Base-by-base conservation (phyloP, 1,284 basidiomycete species). In the Ustilago trichophora region DNA sequence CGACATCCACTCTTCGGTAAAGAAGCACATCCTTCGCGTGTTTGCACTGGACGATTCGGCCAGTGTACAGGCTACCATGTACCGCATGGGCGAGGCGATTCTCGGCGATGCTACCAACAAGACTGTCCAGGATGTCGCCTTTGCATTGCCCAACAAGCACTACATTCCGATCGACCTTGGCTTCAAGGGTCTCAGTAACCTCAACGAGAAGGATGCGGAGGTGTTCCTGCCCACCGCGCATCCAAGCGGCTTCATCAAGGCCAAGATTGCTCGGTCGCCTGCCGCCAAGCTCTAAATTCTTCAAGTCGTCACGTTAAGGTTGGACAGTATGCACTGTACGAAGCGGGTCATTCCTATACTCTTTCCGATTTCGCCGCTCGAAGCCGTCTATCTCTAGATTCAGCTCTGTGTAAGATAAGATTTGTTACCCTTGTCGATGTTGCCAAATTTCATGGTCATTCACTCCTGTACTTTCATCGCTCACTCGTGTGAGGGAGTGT, bases 31-130 rank as follows among this genome's bases (percentile, higher is more conserved):
- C 8, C 83, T 97, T 25, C 88, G 91, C 64, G 84, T 89, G 2
- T 98, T 97, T 80, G 91, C 93, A 2, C 83, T 85, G 22, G 92
- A 97, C 74, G 89, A 93, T 78, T 93, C 91, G 76, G 92, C 91
- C 8, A 91, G 89, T 74, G 94, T 98, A 6, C 93, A 95, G 87
- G 92, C 93, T 12, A 95, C 92, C 38, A 84, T 94, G 55, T 96
- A 90, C 86, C 91, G 90, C 82, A 96, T 96, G 88, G 90, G 86
- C 1, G 86, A 90, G 70, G 85, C 85, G 6, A 86, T 96, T 62
- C 59, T 80, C 18, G 50, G 44, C 44, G 73, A 75, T 24, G 44
- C 62, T 6, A 82, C 82, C 6, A 90, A 92, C 78, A 80, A 81
- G 19, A 84, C 85, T 4, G 85, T 96, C 18, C 79, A 85, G 41